Base-by-base conservation (phyloP, 805 yeast species). In the Debaryomyces hansenii region DNA sequence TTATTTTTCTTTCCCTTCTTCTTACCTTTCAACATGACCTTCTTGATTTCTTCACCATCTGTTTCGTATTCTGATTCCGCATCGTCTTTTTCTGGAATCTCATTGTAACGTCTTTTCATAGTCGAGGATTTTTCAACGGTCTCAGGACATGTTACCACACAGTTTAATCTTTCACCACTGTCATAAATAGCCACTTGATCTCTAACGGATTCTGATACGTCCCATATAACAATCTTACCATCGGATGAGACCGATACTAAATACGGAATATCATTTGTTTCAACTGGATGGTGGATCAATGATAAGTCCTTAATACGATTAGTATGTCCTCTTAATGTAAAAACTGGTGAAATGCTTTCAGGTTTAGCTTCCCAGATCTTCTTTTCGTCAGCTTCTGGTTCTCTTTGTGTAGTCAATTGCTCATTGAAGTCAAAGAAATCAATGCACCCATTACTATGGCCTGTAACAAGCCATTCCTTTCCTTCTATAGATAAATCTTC, bases 151-250 rank as follows among this genome's bases (percentile, higher is more conserved):
- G 87, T 77, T 11, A 85, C 78, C 18, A 90, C 83, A 69, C 97
- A 92, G 64, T 89, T 92, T 51, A 94, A 77, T 59, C 99, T 78
- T 67, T 94, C 98, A 10, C 95, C 96, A 16, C 92, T 79, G 52
- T 85, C 89, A 63, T 90, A 92, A 3, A 90, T 94, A 0, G 97
- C 97, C 20, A 90, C 78, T 64, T 90, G 96, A 57, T 88, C 95
- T 56, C 78, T 76, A 2, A 70, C 58, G 0, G 68, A 62, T 60
- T 85, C 69, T 2, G 54, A 37, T 15, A 73, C 53, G 61, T 91
- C 86, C 97, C 97, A 92, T 2, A 92, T 87, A 6, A 94, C 96
- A 43, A 92, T 85, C 58, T 81, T 87, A 20, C 98, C 98, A 65
- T 92, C 98, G 0, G 97, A 88, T 0, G 97, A 88, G 10, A 90